Evolutionary conservation across 1,284 basidiomycete species (phyloP).

Genomic region (Chalciporus sp.): DNA sequence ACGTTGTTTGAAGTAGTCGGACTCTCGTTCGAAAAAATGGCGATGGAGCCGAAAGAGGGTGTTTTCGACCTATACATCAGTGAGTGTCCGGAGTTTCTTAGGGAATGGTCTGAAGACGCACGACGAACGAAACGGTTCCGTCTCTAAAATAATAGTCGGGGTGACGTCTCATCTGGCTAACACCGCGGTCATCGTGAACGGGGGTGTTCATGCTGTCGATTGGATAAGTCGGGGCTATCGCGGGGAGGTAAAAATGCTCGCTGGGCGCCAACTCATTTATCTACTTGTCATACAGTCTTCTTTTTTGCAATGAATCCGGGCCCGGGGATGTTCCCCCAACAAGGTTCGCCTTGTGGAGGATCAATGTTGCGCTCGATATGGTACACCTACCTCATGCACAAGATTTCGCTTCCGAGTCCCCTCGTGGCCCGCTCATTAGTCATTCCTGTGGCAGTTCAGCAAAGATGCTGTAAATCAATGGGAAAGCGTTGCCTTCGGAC

Average conservation of each 20-base stretch:
- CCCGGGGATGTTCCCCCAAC: background rate
- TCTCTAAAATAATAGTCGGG: conserved; percentile 23
- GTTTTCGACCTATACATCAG: conserved; percentile 42
- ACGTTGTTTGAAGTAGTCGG: conserved; percentile 50
- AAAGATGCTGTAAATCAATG: background rate
- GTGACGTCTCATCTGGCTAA: background rate
- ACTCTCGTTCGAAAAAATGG: conserved; percentile 64
- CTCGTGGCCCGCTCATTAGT: background rate
- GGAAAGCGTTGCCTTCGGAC: background rate
- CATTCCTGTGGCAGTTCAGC: background rate
- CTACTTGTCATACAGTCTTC: conserved; percentile 9
- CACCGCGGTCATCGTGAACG: background rate
- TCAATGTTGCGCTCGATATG: background rate
- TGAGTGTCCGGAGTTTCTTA: background rate
- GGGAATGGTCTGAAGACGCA: conserved; percentile 5
- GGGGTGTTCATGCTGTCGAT: conserved; percentile 5
- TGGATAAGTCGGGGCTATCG: background rate
- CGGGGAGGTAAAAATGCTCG: background rate
- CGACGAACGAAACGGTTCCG: conserved; percentile 22
- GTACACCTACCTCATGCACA: conserved; percentile 13
- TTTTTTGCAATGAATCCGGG: conserved; percentile 1
- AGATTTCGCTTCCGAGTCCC: conserved; percentile 12
- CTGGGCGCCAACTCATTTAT: conserved; percentile 17
- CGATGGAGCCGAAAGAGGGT: conserved; percentile 51
- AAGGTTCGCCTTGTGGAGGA: conserved; percentile 12